Evolutionary conservation across 192 early-diverging fungal genomes (phyloP).

Genomic region (Rhizoclosmatium globosum): DNA sequence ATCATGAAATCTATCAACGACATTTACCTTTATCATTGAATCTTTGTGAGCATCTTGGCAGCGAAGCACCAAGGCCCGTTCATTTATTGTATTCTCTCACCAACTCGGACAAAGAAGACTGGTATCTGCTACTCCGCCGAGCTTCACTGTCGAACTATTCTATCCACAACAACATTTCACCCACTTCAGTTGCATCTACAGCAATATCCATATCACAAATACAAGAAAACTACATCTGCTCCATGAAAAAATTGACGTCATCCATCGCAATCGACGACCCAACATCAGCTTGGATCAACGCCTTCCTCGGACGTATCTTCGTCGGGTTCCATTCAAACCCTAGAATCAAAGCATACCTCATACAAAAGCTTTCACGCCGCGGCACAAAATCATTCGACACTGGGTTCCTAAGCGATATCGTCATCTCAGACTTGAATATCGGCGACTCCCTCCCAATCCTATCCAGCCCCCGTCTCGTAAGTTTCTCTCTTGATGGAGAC

Average conservation of each 20-base stretch:
- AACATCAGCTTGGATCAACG: constrained; percentile 83
- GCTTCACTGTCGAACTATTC: constrained; percentile 48
- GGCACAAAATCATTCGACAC: constrained; percentile 38
- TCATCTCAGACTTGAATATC: constrained; percentile 76
- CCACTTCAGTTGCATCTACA: not conserved
- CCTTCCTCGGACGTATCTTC: constrained; percentile 82
- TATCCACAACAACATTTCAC: no score
- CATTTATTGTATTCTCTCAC: constrained; percentile 46
- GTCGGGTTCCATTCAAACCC: constrained; percentile 63
- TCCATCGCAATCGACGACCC: constrained; percentile 47
- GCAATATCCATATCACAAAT: not conserved
- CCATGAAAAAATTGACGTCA: constrained; percentile 51
- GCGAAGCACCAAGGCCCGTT: constrained; percentile 5
- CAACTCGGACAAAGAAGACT: constrained; percentile 84
- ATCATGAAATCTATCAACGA: constrained; percentile 53
- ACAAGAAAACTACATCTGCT: constrained; percentile 39
- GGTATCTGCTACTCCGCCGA: constrained; percentile 84
- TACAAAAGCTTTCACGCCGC: constrained; percentile 43
- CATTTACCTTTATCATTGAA: constrained; percentile 47
- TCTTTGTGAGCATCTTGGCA: not conserved
- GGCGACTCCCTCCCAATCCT: constrained; percentile 83
- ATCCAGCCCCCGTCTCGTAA: constrained; percentile 76
- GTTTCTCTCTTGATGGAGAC: constrained; percentile 76
- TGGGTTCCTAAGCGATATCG: constrained; percentile 64
- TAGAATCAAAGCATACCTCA: constrained; percentile 48